These are phyloP conservation scores for Ogataea nakhonphanomensis DNA, from an alignment of 805 yeast species.

Conservation along the genomic window DNA sequence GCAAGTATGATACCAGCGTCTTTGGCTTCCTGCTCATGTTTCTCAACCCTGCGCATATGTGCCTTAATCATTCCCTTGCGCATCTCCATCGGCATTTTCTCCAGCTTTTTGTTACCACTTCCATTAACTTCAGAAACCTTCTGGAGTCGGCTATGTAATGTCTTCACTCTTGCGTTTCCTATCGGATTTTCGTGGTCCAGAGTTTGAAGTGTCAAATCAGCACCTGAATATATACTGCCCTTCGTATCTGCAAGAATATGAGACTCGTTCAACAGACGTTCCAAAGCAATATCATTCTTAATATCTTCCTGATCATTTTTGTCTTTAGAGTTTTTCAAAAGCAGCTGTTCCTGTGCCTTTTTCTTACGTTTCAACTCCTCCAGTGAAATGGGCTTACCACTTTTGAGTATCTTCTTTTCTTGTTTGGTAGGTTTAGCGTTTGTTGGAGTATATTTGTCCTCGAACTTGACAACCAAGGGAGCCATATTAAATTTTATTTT, in stretches of 20 bases:
- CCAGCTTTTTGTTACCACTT: constrained; percentile 41
- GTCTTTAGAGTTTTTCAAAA: constrained; percentile 25
- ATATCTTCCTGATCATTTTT: constrained; percentile 50
- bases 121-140: constrained; percentile 46
- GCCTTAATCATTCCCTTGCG: constrained; percentile 77
- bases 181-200: constrained; percentile 58
- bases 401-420: constrained; percentile 50
- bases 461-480: constrained; percentile 49
- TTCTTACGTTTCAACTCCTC: constrained; percentile 36
- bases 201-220: constrained; percentile 61
- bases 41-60: constrained; percentile 47
- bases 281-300: constrained; percentile 69
- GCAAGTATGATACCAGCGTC: constrained; percentile 91
- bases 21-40: constrained; percentile 71
- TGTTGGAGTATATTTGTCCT: constrained; percentile 32
- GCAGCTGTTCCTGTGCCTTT: constrained; percentile 32
- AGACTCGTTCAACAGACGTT: constrained; percentile 66
- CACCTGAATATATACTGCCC: constrained; percentile 51
- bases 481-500: constrained; percentile 20
- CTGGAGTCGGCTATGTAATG: constrained; percentile 56
- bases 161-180: constrained; percentile 67
- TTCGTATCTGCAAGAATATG: constrained; percentile 51
- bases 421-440: constrained; percentile 37
- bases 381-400: constrained; percentile 60
- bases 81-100: constrained; percentile 85